Percentiles rank a stretch among this genome's conserved stretches.
Conservation (phyloP, 1,284 basidiomycete species). For the Austroboletus novae-zelandiae region DNA sequence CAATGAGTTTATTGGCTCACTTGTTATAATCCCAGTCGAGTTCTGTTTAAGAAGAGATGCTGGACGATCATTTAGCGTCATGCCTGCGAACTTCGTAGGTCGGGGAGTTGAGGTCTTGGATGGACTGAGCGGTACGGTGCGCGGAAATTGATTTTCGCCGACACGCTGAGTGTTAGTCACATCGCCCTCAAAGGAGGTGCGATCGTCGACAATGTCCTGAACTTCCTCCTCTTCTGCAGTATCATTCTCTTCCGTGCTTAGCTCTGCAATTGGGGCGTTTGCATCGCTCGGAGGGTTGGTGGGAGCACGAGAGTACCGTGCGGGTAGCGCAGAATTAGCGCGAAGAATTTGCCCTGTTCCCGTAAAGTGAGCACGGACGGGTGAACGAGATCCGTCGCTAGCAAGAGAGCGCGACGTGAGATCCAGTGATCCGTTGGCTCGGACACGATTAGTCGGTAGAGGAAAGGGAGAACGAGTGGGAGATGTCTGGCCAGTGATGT, state of each 20-base stretch:
- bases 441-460: constrained; percentile 15
- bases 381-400: constrained; percentile 29
- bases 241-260: constrained; percentile 21
- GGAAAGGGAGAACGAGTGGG: constrained; percentile 26
- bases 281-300: constrained; percentile 13
- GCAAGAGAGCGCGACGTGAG: constrained; percentile 17
- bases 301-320: constrained; percentile 30
- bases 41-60: constrained; percentile 22
- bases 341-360: constrained; percentile 28
- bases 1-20: constrained; percentile 29
- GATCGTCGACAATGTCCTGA: constrained; percentile 19
- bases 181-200: constrained; percentile 24
- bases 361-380: constrained; percentile 32
- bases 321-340: constrained; percentile 29
- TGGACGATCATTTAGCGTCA: constrained; percentile 14
- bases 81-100: constrained; percentile 8
- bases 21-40: constrained; percentile 23
- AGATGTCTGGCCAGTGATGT: constrained; percentile 17
- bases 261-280: constrained; percentile 2
- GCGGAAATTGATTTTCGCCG: constrained; percentile 35
- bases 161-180: constrained; percentile 37
- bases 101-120: constrained; percentile 17
- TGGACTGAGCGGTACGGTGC: constrained; percentile 38
- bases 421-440: constrained; percentile 27
- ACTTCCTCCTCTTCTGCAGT: constrained; percentile 30